These are phyloP conservation scores for Cicer pinnatifidum DNA, from an alignment of 306 rosid species.

Conservation along the genomic window DNA sequence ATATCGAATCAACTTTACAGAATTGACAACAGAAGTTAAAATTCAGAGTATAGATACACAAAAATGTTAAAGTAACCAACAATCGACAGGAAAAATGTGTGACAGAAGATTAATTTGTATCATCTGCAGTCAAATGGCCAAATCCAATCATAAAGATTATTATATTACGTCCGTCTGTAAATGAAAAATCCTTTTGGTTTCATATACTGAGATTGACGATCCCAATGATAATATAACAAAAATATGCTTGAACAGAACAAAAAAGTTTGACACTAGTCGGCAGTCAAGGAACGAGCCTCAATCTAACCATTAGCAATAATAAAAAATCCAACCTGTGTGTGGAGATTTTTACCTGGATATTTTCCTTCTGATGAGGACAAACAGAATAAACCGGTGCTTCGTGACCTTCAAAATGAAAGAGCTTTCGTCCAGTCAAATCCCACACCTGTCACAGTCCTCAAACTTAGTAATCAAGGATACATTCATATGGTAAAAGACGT, in stretches of 20 bases:
- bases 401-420: slow-evolving; percentile 78
- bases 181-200: slow-evolving; percentile 1
- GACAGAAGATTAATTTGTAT: slow-evolving; percentile 18
- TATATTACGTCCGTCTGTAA: neutral
- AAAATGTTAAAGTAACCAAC: slow-evolving; percentile 17
- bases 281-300: slow-evolving; percentile 5
- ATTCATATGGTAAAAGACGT: slow-evolving; percentile 24
- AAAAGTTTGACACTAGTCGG: neutral
- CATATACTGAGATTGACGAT: neutral
- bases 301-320: slow-evolving; percentile 10
- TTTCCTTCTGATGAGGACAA: slow-evolving; percentile 84
- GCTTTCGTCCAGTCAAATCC: slow-evolving; percentile 69
- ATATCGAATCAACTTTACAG: slow-evolving; percentile 18
- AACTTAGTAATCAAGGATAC: slow-evolving; percentile 19
- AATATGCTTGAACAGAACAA: slow-evolving; percentile 13
- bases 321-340: slow-evolving; percentile 13
- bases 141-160: neutral
- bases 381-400: slow-evolving; percentile 77
- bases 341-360: slow-evolving; percentile 57
- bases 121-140: slow-evolving; percentile 9
- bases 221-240: slow-evolving; percentile 1
- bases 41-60: slow-evolving; percentile 5
- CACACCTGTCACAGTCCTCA: slow-evolving; percentile 67
- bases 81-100: neutral
- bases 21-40: slow-evolving; percentile 16